Percentiles rank a stretch among this genome's conserved stretches.
Evolutionary conservation across 2,329 filamentous ascomycete species (phyloP).

Genomic region (Microdochium paspali): DNA sequence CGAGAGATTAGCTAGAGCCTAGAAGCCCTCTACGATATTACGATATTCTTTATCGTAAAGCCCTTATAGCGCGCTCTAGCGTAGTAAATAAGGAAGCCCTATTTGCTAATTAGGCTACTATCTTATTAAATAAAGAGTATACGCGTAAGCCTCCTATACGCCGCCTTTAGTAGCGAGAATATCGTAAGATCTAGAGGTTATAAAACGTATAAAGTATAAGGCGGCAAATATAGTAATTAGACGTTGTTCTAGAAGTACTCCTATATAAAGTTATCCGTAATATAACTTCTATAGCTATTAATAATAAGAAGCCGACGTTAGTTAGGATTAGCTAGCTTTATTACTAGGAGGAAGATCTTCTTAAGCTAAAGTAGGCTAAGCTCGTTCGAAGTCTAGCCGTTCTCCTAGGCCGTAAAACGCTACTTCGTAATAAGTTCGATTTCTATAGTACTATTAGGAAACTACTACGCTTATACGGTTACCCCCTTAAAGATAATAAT

Average conservation of each 20-base stretch:
- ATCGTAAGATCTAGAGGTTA: conserved; percentile 9
- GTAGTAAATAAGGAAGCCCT: conserved; percentile 1
- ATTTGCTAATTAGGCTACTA: conserved; percentile 1
- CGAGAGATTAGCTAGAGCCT: background rate
- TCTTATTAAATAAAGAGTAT: background rate
- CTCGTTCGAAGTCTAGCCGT: conserved; percentile 11
- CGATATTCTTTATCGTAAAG: background rate
- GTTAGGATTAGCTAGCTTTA: background rate
- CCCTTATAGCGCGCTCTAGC: background rate
- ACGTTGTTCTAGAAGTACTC: conserved; percentile 9
- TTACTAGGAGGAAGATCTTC: conserved; percentile 8
- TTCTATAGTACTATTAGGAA: conserved; percentile 3
- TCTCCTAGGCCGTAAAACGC: conserved; percentile 9
- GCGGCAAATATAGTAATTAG: conserved; percentile 8
- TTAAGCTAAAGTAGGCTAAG: conserved; percentile 8
- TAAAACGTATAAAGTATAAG: conserved; percentile 13
- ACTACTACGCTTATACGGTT: conserved; percentile 9
- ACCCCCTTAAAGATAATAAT: conserved; percentile 13
- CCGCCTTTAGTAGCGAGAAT: background rate
- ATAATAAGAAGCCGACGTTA: conserved; percentile 7
- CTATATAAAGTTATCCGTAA: conserved; percentile 9
- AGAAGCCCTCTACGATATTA: background rate
- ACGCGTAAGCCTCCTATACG: conserved; percentile 1
- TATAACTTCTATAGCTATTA: conserved; percentile 9
- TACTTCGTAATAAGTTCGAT: conserved; percentile 4